These are phyloP conservation scores for Picea mariana DNA, from an alignment of 83 land plant genomes.

Conservation along the genomic window DNA sequence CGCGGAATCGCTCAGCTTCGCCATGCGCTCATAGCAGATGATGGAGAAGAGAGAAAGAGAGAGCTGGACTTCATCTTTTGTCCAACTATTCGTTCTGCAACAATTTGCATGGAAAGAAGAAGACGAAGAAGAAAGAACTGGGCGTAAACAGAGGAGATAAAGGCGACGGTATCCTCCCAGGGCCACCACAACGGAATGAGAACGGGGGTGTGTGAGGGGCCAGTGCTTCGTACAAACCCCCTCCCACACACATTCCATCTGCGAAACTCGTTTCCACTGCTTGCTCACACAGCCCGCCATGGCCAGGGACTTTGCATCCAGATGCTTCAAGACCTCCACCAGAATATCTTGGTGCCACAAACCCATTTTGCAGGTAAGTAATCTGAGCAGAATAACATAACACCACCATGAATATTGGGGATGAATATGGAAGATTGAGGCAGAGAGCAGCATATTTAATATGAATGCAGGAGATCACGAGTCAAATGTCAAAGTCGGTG, in stretches of 20 bases:
- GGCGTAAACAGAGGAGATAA: slow-evolving; percentile 55
- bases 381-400: no score
- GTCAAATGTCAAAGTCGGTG: no score
- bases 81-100: slow-evolving; percentile 4
- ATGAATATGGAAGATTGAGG: no score
- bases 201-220: slow-evolving; percentile 16
- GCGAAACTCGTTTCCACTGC: slow-evolving; percentile 48
- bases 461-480: no score
- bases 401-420: no score
- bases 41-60: slow-evolving; percentile 72
- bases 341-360: slow-evolving; percentile 43
- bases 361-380: neutral
- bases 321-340: slow-evolving; percentile 47
- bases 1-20: slow-evolving; percentile 5
- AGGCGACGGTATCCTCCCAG: slow-evolving; percentile 69
- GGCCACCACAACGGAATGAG: slow-evolving; percentile 43
- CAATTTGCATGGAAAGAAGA: neutral
- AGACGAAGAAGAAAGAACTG: slow-evolving; percentile 25
- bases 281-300: slow-evolving; percentile 65
- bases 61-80: slow-evolving; percentile 30
- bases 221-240: slow-evolving; percentile 53
- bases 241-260: slow-evolving; percentile 67
- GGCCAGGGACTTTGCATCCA: slow-evolving; percentile 61
- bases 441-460: no score
- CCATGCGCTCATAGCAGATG: slow-evolving; percentile 54